Conservation (phyloP, 805 yeast species). For the Lipomyces orientalis region DNA sequence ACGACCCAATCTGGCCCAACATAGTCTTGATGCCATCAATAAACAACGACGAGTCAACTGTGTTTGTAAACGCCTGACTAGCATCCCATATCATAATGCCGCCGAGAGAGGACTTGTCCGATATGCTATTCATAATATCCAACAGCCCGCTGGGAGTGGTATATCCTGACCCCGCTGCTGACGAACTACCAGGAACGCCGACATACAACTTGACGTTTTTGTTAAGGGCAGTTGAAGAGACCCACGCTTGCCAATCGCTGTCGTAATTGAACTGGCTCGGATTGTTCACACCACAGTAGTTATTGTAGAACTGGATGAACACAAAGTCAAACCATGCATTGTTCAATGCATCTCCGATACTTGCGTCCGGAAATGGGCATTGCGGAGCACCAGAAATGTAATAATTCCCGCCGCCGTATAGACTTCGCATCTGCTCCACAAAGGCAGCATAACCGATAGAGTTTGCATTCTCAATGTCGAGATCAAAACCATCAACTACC, state of each 20-base stretch:
- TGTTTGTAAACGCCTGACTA: slow-evolving; percentile 56
- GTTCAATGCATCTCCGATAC: slow-evolving; percentile 50
- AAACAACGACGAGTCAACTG: slow-evolving; percentile 54
- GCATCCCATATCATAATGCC: slow-evolving; percentile 74
- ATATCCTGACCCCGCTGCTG: slow-evolving; percentile 66
- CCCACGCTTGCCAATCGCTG: slow-evolving; percentile 69
- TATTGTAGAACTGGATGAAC: slow-evolving; percentile 72
- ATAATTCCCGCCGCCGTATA: slow-evolving; percentile 52
- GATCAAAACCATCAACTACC: slow-evolving; percentile 70
- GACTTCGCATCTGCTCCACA: slow-evolving; percentile 45
- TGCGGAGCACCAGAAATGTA: slow-evolving; percentile 71
- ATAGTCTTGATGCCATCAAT: slow-evolving; percentile 53
- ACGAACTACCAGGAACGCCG: slow-evolving; percentile 64
- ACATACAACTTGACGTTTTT: slow-evolving; percentile 59
- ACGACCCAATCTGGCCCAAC: slow-evolving; percentile 40
- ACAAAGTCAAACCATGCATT: slow-evolving; percentile 61
- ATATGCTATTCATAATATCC: slow-evolving; percentile 42
- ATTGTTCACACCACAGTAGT: slow-evolving; percentile 50
- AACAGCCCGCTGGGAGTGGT: slow-evolving; percentile 50
- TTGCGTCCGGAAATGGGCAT: slow-evolving; percentile 66
- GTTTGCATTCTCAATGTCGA: slow-evolving; percentile 60
- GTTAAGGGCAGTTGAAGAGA: slow-evolving; percentile 59
- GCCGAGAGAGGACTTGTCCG: slow-evolving; percentile 54
- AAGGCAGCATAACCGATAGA: slow-evolving; percentile 60
- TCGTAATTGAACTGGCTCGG: slow-evolving; percentile 52